These are phyloP conservation scores for Monoraphidium neglectum DNA, from an alignment of 139 green algal species.

Conservation along the genomic window DNA sequence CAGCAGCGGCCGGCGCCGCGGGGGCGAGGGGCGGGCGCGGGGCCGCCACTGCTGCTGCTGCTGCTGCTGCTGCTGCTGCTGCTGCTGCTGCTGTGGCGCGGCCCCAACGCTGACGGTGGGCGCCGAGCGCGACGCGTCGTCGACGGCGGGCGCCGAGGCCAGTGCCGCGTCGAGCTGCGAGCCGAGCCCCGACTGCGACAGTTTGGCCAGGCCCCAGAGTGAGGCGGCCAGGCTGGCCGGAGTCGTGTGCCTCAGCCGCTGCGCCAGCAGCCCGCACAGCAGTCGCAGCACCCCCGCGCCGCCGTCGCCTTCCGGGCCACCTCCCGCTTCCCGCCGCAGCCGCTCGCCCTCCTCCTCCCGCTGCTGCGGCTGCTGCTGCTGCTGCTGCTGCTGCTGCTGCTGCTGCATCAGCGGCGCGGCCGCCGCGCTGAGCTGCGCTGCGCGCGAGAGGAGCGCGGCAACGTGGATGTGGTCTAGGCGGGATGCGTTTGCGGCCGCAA, in stretches of 20 bases:
- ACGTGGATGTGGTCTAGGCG: slow-evolving; percentile 24
- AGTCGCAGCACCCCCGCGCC: too few relatives aligned
- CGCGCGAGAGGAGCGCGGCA: slow-evolving; percentile 12
- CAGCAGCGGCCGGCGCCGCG: too few relatives aligned
- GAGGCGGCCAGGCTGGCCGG: slow-evolving; percentile 2
- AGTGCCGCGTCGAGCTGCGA: too few relatives aligned
- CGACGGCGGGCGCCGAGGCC: too few relatives aligned
- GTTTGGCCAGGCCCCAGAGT: not conserved
- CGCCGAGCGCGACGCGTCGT: too few relatives aligned
- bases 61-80: not conserved
- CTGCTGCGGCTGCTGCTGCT: not conserved
- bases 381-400: slow-evolving; percentile 6
- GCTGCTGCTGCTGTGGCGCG: not conserved
- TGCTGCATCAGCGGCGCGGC: not conserved
- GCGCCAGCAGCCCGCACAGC: slow-evolving; percentile 10
- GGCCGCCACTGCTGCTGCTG: not conserved
- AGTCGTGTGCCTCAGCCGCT: slow-evolving; percentile 16
- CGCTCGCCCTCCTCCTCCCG: not conserved
- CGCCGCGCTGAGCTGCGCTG: not conserved
- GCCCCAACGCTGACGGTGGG: too few relatives aligned
- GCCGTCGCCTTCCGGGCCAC: too few relatives aligned
- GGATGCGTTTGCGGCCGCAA: not conserved
- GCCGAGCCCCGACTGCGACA: too few relatives aligned
- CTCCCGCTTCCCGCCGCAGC: too few relatives aligned
- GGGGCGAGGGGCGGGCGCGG: not conserved